Percentiles rank a stretch among this genome's conserved stretches.
These are phyloP conservation scores for Curvularia sp. DNA, from an alignment of 2,329 filamentous ascomycete genomes.

Conservation along the genomic window DNA sequence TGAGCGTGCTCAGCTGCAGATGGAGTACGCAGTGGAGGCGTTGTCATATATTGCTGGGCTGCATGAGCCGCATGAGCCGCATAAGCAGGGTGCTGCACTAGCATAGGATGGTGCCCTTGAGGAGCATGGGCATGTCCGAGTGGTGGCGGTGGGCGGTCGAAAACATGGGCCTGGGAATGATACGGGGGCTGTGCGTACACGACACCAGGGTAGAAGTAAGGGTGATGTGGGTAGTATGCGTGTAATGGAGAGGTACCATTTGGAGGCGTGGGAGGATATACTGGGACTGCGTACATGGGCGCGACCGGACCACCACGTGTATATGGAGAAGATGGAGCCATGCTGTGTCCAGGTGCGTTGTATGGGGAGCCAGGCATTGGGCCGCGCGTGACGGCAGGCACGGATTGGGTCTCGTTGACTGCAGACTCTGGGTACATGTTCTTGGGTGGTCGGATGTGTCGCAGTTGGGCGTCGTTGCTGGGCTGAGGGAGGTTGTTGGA, in stretches of 20 bases:
- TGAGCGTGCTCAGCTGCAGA: constrained; percentile 52
- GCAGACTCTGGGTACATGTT: constrained; percentile 98
- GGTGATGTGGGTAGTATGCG: constrained; percentile 48
- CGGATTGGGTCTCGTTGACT: constrained; percentile 81
- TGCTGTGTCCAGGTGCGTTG: constrained; percentile 58
- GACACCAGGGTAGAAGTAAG: constrained; percentile 42
- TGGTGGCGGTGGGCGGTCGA: constrained; percentile 51
- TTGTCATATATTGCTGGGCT: constrained; percentile 47
- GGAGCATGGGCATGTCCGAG: constrained; percentile 51
- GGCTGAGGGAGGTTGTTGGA: constrained; percentile 80
- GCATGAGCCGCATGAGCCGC: constrained; percentile 38
- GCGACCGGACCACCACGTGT: constrained; percentile 52
- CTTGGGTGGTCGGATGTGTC: constrained; percentile 85
- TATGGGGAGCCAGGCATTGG: constrained; percentile 69
- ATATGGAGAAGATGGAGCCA: constrained; percentile 64
- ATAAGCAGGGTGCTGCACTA: constrained; percentile 41
- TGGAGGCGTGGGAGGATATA: constrained; percentile 52
- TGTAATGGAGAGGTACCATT: constrained; percentile 54
- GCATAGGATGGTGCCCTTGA: constrained; percentile 38
- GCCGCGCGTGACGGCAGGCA: constrained; percentile 80
- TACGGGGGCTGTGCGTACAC: constrained; percentile 46
- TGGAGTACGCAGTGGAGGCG: constrained; percentile 50
- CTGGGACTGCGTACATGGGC: constrained; percentile 52
- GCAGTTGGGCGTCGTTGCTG: constrained; percentile 77
- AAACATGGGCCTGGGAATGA: constrained; percentile 36